phyloP scores from a whole-genome alignment of 192 early-diverging fungal species.

The Dispira simplex region DNA sequence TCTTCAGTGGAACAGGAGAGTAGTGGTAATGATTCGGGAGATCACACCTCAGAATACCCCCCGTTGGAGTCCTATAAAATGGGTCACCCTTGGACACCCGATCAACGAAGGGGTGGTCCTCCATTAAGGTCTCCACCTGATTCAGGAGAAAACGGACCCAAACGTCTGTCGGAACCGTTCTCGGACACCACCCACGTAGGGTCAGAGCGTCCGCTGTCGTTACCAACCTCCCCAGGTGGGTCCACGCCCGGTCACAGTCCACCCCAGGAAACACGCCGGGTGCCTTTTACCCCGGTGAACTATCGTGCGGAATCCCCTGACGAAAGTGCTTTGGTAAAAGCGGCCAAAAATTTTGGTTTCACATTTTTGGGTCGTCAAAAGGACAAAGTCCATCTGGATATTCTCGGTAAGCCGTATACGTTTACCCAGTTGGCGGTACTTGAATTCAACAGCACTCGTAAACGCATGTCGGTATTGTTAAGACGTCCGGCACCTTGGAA shows the following conservation, averaged over 20 bases:
- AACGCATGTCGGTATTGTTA: slow-evolving; percentile 85
- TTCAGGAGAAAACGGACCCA: neutral
- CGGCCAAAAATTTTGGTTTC: slow-evolving; percentile 65
- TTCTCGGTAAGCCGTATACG: slow-evolving; percentile 43
- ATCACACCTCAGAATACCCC: neutral
- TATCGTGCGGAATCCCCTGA: slow-evolving; percentile 73
- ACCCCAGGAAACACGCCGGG: neutral
- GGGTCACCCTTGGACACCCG: neutral
- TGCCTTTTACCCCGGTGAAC: slow-evolving; percentile 11
- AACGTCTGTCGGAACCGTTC: slow-evolving; percentile 16
- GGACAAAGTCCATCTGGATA: slow-evolving; percentile 40
- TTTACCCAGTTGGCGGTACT: slow-evolving; percentile 78
- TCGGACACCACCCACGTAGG: neutral
- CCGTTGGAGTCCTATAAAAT: neutral
- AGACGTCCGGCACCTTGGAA: slow-evolving; percentile 50
- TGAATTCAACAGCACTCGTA: slow-evolving; percentile 92
- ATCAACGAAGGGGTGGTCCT: neutral
- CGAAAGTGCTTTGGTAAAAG: slow-evolving; percentile 65
- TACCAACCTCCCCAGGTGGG: neutral
- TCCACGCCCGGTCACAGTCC: neutral
- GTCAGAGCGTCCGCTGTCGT: neutral
- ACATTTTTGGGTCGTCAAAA: slow-evolving; percentile 45
- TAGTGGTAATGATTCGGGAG: slow-evolving; percentile 11
- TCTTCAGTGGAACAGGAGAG: slow-evolving; percentile 20
- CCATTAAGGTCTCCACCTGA: neutral